Percentiles rank a stretch among this genome's conserved stretches.
Conservation (phyloP, 2,329 filamentous ascomycete species). For the Cyphellophora attinorum region DNA sequence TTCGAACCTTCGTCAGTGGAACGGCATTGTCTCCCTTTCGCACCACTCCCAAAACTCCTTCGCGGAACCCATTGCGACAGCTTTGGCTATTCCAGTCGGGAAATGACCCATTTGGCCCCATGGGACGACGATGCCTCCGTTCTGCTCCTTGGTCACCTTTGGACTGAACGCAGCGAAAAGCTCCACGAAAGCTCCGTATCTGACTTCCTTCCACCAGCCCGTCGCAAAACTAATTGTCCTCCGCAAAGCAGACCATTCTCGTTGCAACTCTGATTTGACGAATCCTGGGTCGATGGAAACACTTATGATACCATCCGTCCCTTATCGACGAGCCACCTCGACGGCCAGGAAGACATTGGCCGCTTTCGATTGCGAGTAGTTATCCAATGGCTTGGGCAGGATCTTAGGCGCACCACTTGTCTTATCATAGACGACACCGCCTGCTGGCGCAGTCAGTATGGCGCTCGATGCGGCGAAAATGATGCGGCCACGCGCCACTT, state of each 20-base stretch:
- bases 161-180: slow-evolving; percentile 37
- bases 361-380: slow-evolving; percentile 2
- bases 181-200: slow-evolving; percentile 37
- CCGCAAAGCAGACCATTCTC: too few relatives aligned
- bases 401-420: background rate
- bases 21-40: too few relatives aligned
- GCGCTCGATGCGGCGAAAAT: slow-evolving; percentile 17
- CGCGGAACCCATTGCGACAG: too few relatives aligned
- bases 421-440: background rate
- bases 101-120: too few relatives aligned
- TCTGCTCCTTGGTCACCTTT: too few relatives aligned
- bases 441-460: background rate
- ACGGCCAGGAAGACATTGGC: slow-evolving; percentile 11
- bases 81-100: too few relatives aligned
- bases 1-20: too few relatives aligned
- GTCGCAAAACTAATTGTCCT: too few relatives aligned
- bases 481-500: slow-evolving; percentile 20
- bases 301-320: slow-evolving; percentile 11
- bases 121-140: too few relatives aligned
- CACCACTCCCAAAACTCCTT: too few relatives aligned
- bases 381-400: background rate
- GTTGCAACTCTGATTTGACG: slow-evolving; percentile 21
- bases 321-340: slow-evolving; percentile 19
- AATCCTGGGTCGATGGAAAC: slow-evolving; percentile 25
- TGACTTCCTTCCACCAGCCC: slow-evolving; percentile 24